These are phyloP conservation scores for Chrysanthemum lavandulifolium DNA, from an alignment of 129 eudicot genomes.

Conservation along the genomic window DNA sequence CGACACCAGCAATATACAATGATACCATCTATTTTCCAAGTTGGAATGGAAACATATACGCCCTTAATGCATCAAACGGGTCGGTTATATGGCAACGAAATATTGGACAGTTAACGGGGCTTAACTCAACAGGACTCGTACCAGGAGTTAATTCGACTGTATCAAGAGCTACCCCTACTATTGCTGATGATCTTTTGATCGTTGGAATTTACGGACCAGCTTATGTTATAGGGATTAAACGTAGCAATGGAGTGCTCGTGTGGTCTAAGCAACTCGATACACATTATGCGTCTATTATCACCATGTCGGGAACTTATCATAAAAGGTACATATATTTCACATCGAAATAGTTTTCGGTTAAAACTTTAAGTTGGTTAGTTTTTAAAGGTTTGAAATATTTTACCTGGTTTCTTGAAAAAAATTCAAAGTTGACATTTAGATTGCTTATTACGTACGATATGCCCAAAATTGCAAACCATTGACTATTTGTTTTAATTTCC, in stretches of 20 bases:
- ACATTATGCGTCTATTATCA: conserved; percentile 38
- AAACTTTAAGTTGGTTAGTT: not conserved
- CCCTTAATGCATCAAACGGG: conserved; percentile 51
- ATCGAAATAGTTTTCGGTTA: not conserved
- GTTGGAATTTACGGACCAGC: conserved; percentile 63
- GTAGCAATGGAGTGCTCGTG: conserved; percentile 43
- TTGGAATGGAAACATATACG: conserved; percentile 69
- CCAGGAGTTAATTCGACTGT: conserved; percentile 27
- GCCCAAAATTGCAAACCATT: not conserved
- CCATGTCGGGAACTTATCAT: conserved; percentile 63
- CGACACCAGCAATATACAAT: conserved; percentile 58
- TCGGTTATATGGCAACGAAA: conserved; percentile 53
- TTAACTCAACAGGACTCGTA: conserved; percentile 19
- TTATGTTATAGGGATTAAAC: conserved; percentile 42
- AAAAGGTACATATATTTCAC: conserved; percentile 26
- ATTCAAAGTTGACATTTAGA: conserved; percentile 7
- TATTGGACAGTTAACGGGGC: conserved; percentile 46
- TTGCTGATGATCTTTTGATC: conserved; percentile 44
- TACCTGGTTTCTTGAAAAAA: not conserved
- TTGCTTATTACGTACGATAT: not conserved
- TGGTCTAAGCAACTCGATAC: conserved; percentile 54
- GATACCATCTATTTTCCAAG: conserved; percentile 49
- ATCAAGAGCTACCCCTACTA: conserved; percentile 54
- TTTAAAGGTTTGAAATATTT: too few relatives aligned
- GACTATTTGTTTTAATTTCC: conserved; percentile 8